phyloP scores from a whole-genome alignment of 768 basidiomycete genomes.

The Hygrophorus russula region DNA sequence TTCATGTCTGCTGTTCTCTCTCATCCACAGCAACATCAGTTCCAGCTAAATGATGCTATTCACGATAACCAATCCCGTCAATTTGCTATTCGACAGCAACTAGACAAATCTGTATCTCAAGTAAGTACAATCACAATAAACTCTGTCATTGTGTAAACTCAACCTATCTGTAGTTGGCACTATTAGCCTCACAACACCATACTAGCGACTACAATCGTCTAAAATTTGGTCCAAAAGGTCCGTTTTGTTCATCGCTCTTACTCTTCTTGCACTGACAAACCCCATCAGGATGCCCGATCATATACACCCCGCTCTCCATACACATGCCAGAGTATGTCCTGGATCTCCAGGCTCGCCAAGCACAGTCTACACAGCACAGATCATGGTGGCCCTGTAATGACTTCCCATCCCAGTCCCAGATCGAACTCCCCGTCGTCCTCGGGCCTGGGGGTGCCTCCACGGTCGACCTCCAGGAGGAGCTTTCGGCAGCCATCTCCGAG shows the following conservation, averaged over 20 bases:
- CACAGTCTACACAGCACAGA: constrained; percentile 20
- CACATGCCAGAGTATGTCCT: constrained; percentile 47
- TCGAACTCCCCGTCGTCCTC: constrained; percentile 14
- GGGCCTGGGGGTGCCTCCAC: constrained; percentile 15
- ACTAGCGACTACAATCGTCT: constrained; percentile 56
- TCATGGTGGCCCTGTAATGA: constrained; percentile 40
- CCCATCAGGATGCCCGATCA: constrained; percentile 39
- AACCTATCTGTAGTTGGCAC: constrained; percentile 28
- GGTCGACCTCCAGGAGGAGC: constrained; percentile 30
- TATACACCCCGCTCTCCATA: constrained; percentile 54
- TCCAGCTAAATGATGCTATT: no score
- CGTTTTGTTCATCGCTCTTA: neutral
- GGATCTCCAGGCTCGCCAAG: constrained; percentile 43
- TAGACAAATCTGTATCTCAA: constrained; percentile 3
- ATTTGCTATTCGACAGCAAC: neutral
- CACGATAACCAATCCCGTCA: no score
- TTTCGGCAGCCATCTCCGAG: constrained; percentile 40
- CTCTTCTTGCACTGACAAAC: constrained; percentile 1
- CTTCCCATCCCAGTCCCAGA: constrained; percentile 4
- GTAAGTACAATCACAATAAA: neutral
- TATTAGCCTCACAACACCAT: constrained; percentile 67
- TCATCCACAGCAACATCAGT: no score
- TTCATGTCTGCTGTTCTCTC: no score
- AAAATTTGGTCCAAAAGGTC: constrained; percentile 46
- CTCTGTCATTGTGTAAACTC: neutral